Base-by-base conservation (phyloP, 805 yeast species). In the Cyberlindnera meyerae region DNA sequence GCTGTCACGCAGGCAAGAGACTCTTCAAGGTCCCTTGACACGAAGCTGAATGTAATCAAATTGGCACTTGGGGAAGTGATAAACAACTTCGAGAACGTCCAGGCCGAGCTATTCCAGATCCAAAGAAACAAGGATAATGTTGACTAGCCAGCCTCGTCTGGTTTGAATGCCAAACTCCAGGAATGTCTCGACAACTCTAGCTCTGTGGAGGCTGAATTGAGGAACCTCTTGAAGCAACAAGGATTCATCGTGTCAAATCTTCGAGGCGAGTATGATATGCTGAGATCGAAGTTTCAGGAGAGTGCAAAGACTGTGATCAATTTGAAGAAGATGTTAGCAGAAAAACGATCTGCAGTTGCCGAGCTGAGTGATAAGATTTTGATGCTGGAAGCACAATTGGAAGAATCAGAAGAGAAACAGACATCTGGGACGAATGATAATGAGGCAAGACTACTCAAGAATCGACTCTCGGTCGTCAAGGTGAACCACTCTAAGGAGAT, bases 401-500 rank as follows among this genome's bases (percentile, higher is more conserved):
- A 38, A 8, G 48, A 44, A 12, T 22, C 37, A 9, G 34, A 30
- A 5, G 48, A 38, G 5, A 11, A 22, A 2, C 29, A 31, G 21
- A 22, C 26, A 13, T 16, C 38, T 3, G 33, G 27, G 6, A 24
- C 29, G 11, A 39, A 40, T 11, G 47, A 32, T 11, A 37, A 48
- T n/a, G 58, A 52, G 27, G 31, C 49, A 3, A 43, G 45, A 27
- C 37, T 51, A 8, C 26, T 47, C 36, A 54, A 44, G 37, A 48
- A 40, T 27, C 40, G 56, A 27, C 27, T 53, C 7, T 45, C 40
- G 3, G 34, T 49, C 13, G 44, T 47, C 5, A 54, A 48, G 16
- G 18, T 43, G 24, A 53, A 45, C 21, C 55, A 52, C 20, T 30
- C 52, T 0, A 48, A 43, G 24, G 57, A 54, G 15, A 20, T 55